Percentiles rank a stretch among this genome's conserved stretches.
Conservation (phyloP, 768 basidiomycete genomes). For the Tylopilus subfusipes region DNA sequence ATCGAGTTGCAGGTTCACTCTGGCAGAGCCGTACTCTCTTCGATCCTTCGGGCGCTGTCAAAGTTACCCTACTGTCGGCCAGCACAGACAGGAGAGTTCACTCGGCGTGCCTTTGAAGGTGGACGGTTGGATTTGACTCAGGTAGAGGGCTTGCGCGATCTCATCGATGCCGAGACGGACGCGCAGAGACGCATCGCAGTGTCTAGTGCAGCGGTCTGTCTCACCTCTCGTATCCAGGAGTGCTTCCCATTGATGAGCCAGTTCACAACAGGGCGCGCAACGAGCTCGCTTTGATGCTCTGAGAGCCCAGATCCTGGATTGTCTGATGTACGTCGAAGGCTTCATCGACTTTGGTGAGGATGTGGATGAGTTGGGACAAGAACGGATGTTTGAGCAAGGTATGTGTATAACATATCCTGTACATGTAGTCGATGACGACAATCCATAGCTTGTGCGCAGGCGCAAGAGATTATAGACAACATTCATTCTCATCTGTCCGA, state of each 20-base stretch:
- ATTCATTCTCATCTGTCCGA: constrained; percentile 64
- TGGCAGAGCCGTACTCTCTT: constrained; percentile 72
- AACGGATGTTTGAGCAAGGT: constrained; percentile 76
- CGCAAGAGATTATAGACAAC: constrained; percentile 42
- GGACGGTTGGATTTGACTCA: constrained; percentile 85
- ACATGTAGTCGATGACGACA: neutral
- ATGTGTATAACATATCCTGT: neutral
- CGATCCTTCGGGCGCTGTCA: constrained; percentile 63
- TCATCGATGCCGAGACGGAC: constrained; percentile 88
- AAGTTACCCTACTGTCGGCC: constrained; percentile 63
- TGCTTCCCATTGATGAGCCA: neutral
- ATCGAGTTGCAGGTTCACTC: constrained; percentile 88
- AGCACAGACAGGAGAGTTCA: constrained; percentile 87
- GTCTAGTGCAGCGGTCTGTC: constrained; percentile 60
- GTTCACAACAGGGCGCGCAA: constrained; percentile 53
- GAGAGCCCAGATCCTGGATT: constrained; percentile 62
- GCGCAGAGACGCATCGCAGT: constrained; percentile 72
- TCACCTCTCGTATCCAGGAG: neutral
- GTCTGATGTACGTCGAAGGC: constrained; percentile 79
- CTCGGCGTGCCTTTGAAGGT: constrained; percentile 73
- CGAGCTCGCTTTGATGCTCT: constrained; percentile 60
- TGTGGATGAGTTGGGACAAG: constrained; percentile 72
- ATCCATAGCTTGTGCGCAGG: constrained; percentile 50
- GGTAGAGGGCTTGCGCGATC: constrained; percentile 82
- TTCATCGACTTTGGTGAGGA: constrained; percentile 93